A percentile compares a stretch with the other conserved stretches of the same genome.
Conservation (phyloP, 805 yeast genomes). For the Kregervanrija fluxuum region DNA sequence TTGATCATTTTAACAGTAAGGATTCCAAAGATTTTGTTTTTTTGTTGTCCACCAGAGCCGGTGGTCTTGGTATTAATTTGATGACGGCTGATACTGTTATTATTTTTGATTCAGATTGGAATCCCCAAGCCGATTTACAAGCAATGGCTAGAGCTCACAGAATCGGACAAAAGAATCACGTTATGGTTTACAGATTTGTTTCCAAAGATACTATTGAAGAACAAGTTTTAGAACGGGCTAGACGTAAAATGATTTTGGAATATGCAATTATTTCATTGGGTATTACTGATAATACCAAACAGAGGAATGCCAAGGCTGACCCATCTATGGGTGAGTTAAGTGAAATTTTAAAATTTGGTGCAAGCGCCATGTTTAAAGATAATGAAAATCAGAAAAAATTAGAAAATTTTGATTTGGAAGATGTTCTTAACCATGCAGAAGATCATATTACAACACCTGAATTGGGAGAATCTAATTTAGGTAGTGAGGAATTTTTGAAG, state of each 20-base stretch:
- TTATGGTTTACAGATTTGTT: conserved; percentile 95
- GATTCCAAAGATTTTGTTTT: conserved; percentile 90
- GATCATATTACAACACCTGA: conserved; percentile 96
- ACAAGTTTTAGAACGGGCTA: conserved; percentile 91
- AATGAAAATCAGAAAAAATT: conserved; percentile 87
- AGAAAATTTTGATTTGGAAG: conserved; percentile 92
- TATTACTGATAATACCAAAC: conserved; percentile 65
- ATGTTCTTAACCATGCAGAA: conserved; percentile 93
- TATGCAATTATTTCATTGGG: conserved; percentile 96
- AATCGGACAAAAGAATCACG: conserved; percentile 98
- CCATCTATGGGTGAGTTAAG: conserved; percentile 81
- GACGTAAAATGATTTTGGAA: conserved; percentile 96
- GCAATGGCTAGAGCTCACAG: conserved; percentile 99
- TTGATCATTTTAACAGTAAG: conserved; percentile 93
- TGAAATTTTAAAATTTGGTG: conserved; percentile 95
- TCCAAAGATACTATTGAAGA: conserved; percentile 98
- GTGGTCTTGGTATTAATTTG: conserved; percentile 95
- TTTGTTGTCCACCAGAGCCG: conserved; percentile 90
- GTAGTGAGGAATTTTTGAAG: conserved; percentile 94
- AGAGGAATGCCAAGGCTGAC: conserved; percentile 51
- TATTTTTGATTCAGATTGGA: conserved; percentile 98
- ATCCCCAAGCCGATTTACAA: conserved; percentile 97
- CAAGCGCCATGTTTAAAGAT: conserved; percentile 97
- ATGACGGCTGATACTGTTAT: conserved; percentile 99
- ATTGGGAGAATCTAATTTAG: conserved; percentile 92